phyloP scores from a whole-genome alignment of 2,329 filamentous ascomycete genomes.

The Microdochium trichocladiopsis region DNA sequence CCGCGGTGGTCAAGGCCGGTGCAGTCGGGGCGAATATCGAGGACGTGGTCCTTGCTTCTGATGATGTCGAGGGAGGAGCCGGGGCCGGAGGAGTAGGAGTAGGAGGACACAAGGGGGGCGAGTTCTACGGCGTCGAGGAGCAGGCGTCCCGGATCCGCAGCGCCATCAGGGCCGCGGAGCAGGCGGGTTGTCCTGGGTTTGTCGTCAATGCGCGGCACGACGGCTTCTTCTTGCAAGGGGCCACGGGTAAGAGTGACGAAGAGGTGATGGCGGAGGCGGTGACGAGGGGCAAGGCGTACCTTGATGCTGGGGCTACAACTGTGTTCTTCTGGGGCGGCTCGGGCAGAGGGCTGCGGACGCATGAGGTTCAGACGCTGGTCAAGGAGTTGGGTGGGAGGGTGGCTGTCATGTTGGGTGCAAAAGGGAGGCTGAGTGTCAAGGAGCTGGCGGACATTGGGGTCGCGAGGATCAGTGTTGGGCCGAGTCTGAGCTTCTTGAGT shows the following conservation, averaged over 20 bases:
- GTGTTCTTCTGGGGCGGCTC: conserved; percentile 54
- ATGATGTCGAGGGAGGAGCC: too few relatives aligned
- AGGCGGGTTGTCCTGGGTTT: conserved; percentile 44
- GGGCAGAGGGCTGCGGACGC: conserved; percentile 30
- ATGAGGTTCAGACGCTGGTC: conserved; percentile 39
- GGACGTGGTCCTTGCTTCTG: conserved; percentile 30
- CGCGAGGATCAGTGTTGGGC: conserved; percentile 48
- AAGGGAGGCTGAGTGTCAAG: conserved; percentile 30
- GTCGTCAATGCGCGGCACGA: conserved; percentile 53
- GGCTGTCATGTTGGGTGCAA: conserved; percentile 34
- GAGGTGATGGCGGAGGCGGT: conserved; percentile 39
- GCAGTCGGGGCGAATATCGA: conserved; percentile 54
- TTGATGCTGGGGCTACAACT: conserved; percentile 50
- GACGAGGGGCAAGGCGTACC: conserved; percentile 44
- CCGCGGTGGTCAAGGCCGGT: conserved; percentile 37
- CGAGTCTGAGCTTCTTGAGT: conserved; percentile 33
- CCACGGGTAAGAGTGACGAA: conserved; percentile 18
- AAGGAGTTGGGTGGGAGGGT: conserved; percentile 40
- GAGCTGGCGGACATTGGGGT: conserved; percentile 42
- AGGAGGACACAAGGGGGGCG: conserved; percentile 11
- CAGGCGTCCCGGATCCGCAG: conserved; percentile 38
- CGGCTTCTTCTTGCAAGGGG: conserved; percentile 31
- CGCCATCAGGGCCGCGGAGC: conserved; percentile 32
- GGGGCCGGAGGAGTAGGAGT: too few relatives aligned
- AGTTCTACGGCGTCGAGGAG: conserved; percentile 30